phyloP scores from a whole-genome alignment of 768 basidiomycete genomes.

The Phylloporus sp. region DNA sequence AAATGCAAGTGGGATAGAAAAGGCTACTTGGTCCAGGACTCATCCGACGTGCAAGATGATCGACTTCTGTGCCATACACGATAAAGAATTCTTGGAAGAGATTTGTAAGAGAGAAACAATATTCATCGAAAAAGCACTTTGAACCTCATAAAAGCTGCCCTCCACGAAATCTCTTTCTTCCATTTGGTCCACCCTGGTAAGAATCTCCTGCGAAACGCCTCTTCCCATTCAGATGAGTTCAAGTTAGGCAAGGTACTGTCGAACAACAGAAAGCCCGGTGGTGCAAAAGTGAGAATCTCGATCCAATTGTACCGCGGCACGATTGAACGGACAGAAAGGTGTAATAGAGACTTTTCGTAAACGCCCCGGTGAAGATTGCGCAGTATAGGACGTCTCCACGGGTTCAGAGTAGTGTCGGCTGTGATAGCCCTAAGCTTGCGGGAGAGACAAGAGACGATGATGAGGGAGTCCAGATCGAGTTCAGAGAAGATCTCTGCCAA shows the following conservation, averaged over 20 bases:
- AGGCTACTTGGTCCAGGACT: conserved; percentile 77
- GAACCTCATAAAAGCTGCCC: conserved; percentile 64
- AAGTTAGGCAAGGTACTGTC: conserved; percentile 69
- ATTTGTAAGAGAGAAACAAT: conserved; percentile 6
- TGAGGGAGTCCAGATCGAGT: conserved; percentile 59
- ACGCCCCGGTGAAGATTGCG: conserved; percentile 44
- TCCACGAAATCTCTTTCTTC: conserved; percentile 64
- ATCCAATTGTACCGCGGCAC: conserved; percentile 81
- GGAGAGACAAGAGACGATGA: conserved; percentile 58
- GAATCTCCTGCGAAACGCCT: conserved; percentile 67
- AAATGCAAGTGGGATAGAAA: background rate
- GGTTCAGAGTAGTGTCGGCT: conserved; percentile 64
- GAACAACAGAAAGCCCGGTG: conserved; percentile 60
- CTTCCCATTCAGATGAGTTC: conserved; percentile 66
- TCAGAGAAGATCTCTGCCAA: conserved; percentile 69
- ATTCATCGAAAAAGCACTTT: conserved; percentile 22
- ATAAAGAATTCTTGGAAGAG: conserved; percentile 47
- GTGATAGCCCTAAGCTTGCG: conserved; percentile 53
- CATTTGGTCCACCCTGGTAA: conserved; percentile 73
- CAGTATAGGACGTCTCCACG: conserved; percentile 71
- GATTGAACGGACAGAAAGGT: conserved; percentile 57
- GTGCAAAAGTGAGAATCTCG: conserved; percentile 64
- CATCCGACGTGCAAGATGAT: conserved; percentile 71
- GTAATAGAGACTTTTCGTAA: conserved; percentile 51
- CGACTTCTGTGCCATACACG: conserved; percentile 66